phyloP scores from a whole-genome alignment of 371 early-diverging fungal genomes.

The Mucor ambiguus region DNA sequence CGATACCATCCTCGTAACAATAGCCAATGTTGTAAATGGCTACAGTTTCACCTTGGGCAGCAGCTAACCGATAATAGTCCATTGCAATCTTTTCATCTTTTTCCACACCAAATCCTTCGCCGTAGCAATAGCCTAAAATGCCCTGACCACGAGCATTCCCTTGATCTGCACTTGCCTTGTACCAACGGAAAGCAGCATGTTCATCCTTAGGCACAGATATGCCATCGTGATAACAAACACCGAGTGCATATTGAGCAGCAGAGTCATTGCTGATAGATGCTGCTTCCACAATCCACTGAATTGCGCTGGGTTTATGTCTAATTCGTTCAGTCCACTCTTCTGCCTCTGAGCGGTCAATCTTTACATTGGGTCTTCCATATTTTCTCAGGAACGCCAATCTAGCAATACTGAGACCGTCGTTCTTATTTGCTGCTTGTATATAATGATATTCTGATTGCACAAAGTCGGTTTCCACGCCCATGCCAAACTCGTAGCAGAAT shows the following conservation, averaged over 20 bases:
- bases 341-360: constrained; percentile 69
- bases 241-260: constrained; percentile 56
- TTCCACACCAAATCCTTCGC: constrained; percentile 79
- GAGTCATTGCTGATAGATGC: constrained; percentile 42
- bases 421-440: constrained; percentile 39
- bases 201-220: constrained; percentile 56
- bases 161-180: constrained; percentile 57
- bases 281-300: constrained; percentile 63
- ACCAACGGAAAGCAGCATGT: constrained; percentile 59
- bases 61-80: constrained; percentile 69
- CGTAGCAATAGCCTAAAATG: constrained; percentile 74
- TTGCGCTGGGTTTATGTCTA: constrained; percentile 32
- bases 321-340: constrained; percentile 54
- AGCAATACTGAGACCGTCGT: constrained; percentile 57
- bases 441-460: constrained; percentile 59
- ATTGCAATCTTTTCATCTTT: constrained; percentile 69
- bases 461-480: constrained; percentile 61
- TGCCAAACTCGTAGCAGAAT: constrained; percentile 78
- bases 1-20: constrained; percentile 85
- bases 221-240: constrained; percentile 72
- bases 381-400: constrained; percentile 68
- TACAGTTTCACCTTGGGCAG: constrained; percentile 66
- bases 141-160: constrained; percentile 69
- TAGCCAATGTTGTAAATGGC: constrained; percentile 84
- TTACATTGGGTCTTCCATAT: constrained; percentile 72